phyloP scores from a whole-genome alignment of 148 eudicot species.

The Chenopodium formosanum region DNA sequence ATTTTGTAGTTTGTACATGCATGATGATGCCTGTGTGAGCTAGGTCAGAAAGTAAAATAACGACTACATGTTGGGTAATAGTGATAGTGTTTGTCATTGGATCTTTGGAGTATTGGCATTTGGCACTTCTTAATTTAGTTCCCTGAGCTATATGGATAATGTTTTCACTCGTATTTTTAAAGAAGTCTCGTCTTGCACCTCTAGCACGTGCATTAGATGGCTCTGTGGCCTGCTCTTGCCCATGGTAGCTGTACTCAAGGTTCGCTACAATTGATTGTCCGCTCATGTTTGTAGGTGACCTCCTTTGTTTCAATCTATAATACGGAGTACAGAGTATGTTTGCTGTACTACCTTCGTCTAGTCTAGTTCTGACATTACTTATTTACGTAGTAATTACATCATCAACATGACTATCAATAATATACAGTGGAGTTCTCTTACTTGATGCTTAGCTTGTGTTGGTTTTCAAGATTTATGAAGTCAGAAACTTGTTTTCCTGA shows the following conservation, averaged over 20 bases:
- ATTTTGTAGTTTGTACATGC: constrained; percentile 13
- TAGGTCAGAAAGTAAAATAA: neutral
- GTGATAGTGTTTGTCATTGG: neutral
- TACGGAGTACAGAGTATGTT: neutral
- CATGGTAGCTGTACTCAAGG: neutral
- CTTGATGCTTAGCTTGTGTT: no score
- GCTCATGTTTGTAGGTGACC: neutral
- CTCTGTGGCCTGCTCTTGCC: neutral
- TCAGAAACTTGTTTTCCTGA: no score
- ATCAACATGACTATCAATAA: no score
- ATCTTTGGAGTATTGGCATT: neutral
- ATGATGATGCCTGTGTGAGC: constrained; percentile 8
- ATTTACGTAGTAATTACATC: no score
- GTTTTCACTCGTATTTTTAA: neutral
- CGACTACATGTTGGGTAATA: neutral
- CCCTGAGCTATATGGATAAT: no score
- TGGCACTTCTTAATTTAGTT: neutral
- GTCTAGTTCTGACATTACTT: no score
- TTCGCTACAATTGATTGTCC: neutral
- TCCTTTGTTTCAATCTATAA: no score
- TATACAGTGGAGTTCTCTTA: no score
- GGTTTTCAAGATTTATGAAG: no score
- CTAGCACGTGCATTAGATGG: neutral
- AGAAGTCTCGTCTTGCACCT: neutral
- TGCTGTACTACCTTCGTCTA: no score